Conservation (phyloP, 1,284 basidiomycete species). For the Calocybe gambosa region DNA sequence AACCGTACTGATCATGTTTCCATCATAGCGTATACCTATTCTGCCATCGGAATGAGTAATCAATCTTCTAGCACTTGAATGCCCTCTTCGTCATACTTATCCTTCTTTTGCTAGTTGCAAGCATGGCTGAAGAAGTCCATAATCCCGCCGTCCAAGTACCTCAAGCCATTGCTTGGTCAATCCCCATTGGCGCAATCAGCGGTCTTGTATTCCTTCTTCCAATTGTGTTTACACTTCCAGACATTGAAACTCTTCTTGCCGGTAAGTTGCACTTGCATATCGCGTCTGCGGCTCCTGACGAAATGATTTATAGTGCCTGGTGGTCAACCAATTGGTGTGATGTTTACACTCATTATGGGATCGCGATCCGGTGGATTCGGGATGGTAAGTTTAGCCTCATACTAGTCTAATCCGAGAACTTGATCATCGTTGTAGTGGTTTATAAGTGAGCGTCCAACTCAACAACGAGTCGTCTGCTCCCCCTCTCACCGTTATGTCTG, state of each 20-base stretch:
- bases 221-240: slow-evolving; percentile 63
- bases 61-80: too few species aligned
- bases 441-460: slow-evolving; percentile 29
- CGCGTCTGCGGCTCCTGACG: not conserved
- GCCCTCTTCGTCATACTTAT: slow-evolving; percentile 1
- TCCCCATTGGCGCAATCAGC: slow-evolving; percentile 54
- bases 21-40: slow-evolving; percentile 39
- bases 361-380: slow-evolving; percentile 60
- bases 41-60: slow-evolving; percentile 53
- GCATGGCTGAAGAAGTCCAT: slow-evolving; percentile 63
- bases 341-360: slow-evolving; percentile 62
- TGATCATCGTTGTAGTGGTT: slow-evolving; percentile 34
- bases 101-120: slow-evolving; percentile 34
- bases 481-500: slow-evolving; percentile 4
- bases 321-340: slow-evolving; percentile 60
- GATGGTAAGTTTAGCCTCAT: slow-evolving; percentile 29
- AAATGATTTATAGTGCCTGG: slow-evolving; percentile 34
- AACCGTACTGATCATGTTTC: slow-evolving; percentile 3
- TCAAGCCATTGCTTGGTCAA: slow-evolving; percentile 51
- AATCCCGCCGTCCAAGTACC: slow-evolving; percentile 52
- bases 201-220: slow-evolving; percentile 63
- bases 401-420: not conserved
- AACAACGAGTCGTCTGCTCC: too few species aligned
- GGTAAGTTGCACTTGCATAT: slow-evolving; percentile 25
- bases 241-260: slow-evolving; percentile 46